These are phyloP conservation scores for Epichloe baconii DNA, from an alignment of 2,329 filamentous ascomycete species.

Conservation along the genomic window DNA sequence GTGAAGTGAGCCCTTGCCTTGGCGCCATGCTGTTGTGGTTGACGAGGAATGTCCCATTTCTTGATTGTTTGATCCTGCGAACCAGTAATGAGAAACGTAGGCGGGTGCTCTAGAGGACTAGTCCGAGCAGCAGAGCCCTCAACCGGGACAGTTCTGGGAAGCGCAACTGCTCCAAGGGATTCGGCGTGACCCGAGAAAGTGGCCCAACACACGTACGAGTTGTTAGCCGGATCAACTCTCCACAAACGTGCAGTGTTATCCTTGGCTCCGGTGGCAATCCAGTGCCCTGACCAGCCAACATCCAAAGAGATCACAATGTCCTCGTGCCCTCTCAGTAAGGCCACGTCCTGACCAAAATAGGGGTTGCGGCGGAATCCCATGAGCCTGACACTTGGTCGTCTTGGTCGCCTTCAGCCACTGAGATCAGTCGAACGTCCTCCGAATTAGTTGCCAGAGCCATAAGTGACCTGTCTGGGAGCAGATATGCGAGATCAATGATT, in stretches of 20 bases:
- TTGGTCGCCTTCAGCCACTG: constrained; percentile 36
- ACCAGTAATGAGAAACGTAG: constrained; percentile 75
- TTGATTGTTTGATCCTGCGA: constrained; percentile 95
- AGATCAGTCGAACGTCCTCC: constrained; percentile 82
- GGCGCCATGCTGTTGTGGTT: constrained; percentile 27
- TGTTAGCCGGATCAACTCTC: constrained; percentile 64
- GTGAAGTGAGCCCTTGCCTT: constrained; percentile 64
- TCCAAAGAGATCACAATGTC: constrained; percentile 94
- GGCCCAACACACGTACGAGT: constrained; percentile 67
- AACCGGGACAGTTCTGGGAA: constrained; percentile 58
- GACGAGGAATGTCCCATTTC: constrained; percentile 68
- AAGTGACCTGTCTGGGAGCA: constrained; percentile 66
- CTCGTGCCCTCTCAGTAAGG: constrained; percentile 74
- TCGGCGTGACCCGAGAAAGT: constrained; percentile 87
- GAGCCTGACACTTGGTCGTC: constrained; percentile 11
- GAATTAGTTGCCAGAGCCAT: constrained; percentile 90
- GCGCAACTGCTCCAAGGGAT: constrained; percentile 77
- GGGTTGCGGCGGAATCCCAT: constrained; percentile 15
- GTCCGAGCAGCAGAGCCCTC: constrained; percentile 56
- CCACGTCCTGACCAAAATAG: constrained; percentile 85
- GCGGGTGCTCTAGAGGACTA: constrained; percentile 67
- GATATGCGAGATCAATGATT: constrained; percentile 84
- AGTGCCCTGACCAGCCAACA: constrained; percentile 92
- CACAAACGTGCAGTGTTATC: constrained; percentile 90
- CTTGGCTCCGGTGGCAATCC: constrained; percentile 92